Evolutionary conservation across 2,329 filamentous ascomycete species (phyloP).

Genomic region (Aureobasidium musti): DNA sequence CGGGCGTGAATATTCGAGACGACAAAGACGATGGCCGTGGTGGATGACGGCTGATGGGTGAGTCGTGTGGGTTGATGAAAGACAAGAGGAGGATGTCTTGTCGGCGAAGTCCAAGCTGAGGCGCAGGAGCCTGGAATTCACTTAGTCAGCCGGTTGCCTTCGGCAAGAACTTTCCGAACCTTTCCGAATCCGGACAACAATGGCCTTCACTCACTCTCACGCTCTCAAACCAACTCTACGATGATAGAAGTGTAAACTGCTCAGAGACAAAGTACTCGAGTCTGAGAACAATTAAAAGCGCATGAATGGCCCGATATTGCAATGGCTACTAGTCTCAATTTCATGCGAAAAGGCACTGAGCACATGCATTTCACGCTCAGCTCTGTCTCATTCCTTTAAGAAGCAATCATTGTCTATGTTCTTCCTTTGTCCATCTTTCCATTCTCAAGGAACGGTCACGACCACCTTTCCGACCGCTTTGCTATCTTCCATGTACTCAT

Average conservation of each 20-base stretch:
- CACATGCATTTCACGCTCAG: background rate
- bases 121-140: slow-evolving; percentile 10
- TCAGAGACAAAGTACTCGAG: background rate
- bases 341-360: background rate
- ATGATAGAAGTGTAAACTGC: too few relatives aligned
- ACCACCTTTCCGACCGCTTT: slow-evolving; percentile 24
- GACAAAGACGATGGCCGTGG: background rate
- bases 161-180: slow-evolving; percentile 13
- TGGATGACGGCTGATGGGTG: slow-evolving; percentile 3
- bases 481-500: slow-evolving; percentile 25
- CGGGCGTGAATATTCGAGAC: background rate
- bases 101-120: slow-evolving; percentile 13
- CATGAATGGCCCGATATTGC: background rate
- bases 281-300: background rate
- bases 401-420: background rate
- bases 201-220: background rate
- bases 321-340: background rate
- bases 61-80: slow-evolving; percentile 14
- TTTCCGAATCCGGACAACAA: slow-evolving; percentile 11
- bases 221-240: background rate
- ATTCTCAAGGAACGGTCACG: slow-evolving; percentile 11
- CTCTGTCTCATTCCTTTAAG: background rate
- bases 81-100: slow-evolving; percentile 21
- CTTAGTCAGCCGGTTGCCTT: slow-evolving; percentile 18
- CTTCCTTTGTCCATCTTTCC: background rate